A percentile compares a stretch with the other conserved stretches of the same genome.
These are phyloP conservation scores for Podospora anserina DNA, from an alignment of 495 filamentous ascomycete species.

Conservation along the genomic window DNA sequence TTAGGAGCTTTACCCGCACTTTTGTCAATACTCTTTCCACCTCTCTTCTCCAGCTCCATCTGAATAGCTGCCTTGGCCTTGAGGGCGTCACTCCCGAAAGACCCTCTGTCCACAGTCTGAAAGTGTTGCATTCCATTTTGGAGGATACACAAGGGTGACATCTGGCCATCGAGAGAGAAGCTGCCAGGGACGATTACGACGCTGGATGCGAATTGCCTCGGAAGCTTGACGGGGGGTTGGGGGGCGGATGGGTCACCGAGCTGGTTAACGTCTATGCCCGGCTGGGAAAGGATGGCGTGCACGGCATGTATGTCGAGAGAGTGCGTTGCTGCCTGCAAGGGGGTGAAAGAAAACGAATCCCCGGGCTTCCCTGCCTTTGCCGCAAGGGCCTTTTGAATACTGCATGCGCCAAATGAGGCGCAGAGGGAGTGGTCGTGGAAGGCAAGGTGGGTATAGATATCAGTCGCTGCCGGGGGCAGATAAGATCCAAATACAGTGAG, in stretches of 20 bases:
- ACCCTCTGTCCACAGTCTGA: background rate
- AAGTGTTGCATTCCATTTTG: conserved; percentile 5
- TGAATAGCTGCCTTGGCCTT: conserved; percentile 1
- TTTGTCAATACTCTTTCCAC: background rate
- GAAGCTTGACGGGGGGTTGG: background rate
- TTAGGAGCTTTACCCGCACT: background rate
- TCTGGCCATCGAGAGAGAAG: background rate
- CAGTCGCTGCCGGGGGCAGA: background rate
- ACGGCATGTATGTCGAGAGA: background rate
- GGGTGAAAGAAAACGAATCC: background rate
- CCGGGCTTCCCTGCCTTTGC: background rate
- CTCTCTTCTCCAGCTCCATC: background rate
- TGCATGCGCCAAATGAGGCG: background rate
- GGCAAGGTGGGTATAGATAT: background rate
- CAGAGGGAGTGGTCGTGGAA: conserved; percentile 1
- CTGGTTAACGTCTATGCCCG: background rate
- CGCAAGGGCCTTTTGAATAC: background rate
- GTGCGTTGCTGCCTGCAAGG: background rate
- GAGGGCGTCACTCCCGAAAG: background rate
- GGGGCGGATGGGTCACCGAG: conserved; percentile 1
- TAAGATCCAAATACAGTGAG: background rate
- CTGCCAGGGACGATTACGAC: background rate
- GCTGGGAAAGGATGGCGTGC: background rate
- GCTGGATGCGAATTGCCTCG: background rate
- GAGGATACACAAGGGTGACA: background rate